Conservation (phyloP, 1,284 basidiomycete species). For the Apiotrichum laibachii region DNA sequence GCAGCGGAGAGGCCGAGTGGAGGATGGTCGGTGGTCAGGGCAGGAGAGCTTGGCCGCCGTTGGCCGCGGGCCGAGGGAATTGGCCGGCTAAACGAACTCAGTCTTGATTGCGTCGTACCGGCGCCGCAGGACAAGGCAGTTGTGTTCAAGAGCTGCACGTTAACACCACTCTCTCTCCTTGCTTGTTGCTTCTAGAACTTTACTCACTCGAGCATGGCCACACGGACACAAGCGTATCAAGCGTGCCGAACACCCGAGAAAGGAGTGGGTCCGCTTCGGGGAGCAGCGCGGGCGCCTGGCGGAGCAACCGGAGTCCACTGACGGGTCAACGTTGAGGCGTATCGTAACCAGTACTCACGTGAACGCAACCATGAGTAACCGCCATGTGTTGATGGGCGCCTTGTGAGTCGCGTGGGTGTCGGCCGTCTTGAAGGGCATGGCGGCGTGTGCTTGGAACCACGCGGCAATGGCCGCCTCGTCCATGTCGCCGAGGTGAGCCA, state of each 20-base stretch:
- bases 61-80: background rate
- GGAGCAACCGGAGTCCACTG: background rate
- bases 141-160: slow-evolving; percentile 8
- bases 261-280: slow-evolving; percentile 4
- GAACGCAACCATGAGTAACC: slow-evolving; percentile 24
- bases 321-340: too few relatives aligned
- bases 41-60: background rate
- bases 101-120: background rate
- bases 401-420: background rate
- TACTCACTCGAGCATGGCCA: slow-evolving; percentile 16
- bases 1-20: too few relatives aligned
- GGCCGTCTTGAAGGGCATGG: background rate
- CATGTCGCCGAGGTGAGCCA: slow-evolving; percentile 12
- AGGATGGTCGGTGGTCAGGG: too few relatives aligned
- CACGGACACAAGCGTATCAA: slow-evolving; percentile 3
- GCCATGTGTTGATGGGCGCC: slow-evolving; percentile 22
- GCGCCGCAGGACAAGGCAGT: background rate
- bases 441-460: slow-evolving; percentile 6
- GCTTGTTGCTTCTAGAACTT: background rate
- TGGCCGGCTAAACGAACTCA: too few relatives aligned
- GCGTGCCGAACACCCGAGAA: slow-evolving; percentile 3
- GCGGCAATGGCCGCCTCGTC: slow-evolving; percentile 1
- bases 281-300: background rate
- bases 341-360: slow-evolving; percentile 13
- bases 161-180: background rate